Percentiles rank a stretch among this genome's conserved stretches.
Conservation (phyloP, 2,329 filamentous ascomycete genomes). For the Alternaria consortialis region DNA sequence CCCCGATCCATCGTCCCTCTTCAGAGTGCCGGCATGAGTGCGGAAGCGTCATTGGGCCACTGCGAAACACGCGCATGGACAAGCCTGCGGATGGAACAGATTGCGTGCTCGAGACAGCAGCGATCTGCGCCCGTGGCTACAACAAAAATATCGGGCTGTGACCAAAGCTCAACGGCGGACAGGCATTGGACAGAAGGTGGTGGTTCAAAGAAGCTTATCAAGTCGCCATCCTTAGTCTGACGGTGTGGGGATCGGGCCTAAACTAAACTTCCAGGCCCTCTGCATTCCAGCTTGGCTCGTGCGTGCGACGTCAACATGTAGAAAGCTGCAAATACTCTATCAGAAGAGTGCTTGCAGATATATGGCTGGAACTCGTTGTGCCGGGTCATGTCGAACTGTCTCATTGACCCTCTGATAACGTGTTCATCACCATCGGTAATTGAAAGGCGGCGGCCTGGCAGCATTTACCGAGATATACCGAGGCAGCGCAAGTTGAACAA, state of each 20-base stretch:
- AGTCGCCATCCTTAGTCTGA: conserved; percentile 30
- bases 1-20: conserved; percentile 18
- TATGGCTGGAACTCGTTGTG: neutral
- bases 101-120: conserved; percentile 33
- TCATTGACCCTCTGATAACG: neutral
- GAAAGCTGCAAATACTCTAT: neutral
- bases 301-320: conserved; percentile 11
- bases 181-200: conserved; percentile 27
- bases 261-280: conserved; percentile 13
- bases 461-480: neutral
- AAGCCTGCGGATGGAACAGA: conserved; percentile 28
- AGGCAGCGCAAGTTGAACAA: neutral
- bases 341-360: neutral
- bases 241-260: conserved; percentile 29
- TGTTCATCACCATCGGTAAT: neutral
- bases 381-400: neutral
- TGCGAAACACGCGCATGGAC: conserved; percentile 22
- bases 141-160: conserved; percentile 12
- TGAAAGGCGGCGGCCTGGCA: neutral
- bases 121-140: conserved; percentile 18
- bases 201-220: conserved; percentile 45
- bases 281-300: conserved; percentile 18
- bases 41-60: conserved; percentile 29
- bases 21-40: conserved; percentile 32
- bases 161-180: conserved; percentile 13